phyloP scores from a whole-genome alignment of 345 rosid species.

The Aquilaria malaccensis region DNA sequence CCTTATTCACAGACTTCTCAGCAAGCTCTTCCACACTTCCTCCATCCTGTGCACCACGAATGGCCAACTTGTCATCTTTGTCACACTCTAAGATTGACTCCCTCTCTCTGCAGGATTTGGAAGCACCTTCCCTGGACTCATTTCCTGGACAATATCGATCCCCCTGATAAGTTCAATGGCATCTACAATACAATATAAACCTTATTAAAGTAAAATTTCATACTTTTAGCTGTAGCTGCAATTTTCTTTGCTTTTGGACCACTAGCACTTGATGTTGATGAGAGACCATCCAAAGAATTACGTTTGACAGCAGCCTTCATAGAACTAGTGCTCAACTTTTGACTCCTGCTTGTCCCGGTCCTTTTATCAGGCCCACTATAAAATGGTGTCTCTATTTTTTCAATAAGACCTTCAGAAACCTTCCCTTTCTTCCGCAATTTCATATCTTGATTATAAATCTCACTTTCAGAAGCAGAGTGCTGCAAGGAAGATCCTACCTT shows the following conservation, averaged over 20 bases:
- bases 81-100: constrained; percentile 10
- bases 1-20: constrained; percentile 28
- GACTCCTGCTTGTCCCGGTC: constrained; percentile 23
- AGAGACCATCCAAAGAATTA: constrained; percentile 16
- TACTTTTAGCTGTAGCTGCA: constrained; percentile 29
- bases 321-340: constrained; percentile 19
- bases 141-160: constrained; percentile 26
- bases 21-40: constrained; percentile 23
- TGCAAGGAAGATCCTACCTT: constrained; percentile 29
- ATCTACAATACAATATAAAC: constrained; percentile 6
- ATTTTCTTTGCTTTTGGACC: constrained; percentile 25
- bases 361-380: constrained; percentile 26
- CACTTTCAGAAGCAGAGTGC: constrained; percentile 19
- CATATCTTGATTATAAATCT: constrained; percentile 15
- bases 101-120: constrained; percentile 28
- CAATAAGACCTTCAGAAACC: constrained; percentile 14
- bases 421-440: constrained; percentile 35
- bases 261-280: constrained; percentile 27
- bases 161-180: constrained; percentile 5
- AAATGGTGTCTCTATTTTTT: constrained; percentile 14
- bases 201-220: constrained; percentile 13
- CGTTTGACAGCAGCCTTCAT: constrained; percentile 22
- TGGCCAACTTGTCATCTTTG: constrained; percentile 23
- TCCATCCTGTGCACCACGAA: constrained; percentile 18
- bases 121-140: constrained; percentile 21